A percentile compares a stretch with the other conserved stretches of the same genome.
Evolutionary conservation across 2,329 filamentous ascomycete species (phyloP).

Genomic region (Colletotrichum tanaceti): DNA sequence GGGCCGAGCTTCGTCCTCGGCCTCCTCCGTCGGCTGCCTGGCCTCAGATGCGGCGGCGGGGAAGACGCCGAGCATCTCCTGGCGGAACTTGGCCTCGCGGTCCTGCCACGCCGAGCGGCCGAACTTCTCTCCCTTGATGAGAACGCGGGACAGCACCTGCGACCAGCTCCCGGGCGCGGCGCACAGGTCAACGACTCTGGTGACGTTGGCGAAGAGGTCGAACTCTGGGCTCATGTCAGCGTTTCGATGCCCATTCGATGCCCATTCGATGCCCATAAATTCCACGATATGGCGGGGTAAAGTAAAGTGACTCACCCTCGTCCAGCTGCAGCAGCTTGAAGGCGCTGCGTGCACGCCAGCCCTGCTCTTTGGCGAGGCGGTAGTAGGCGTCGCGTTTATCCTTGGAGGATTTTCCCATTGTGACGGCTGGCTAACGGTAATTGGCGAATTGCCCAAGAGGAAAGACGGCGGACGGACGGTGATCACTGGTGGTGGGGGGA

Average conservation of each 20-base stretch:
- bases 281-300: conserved; percentile 7
- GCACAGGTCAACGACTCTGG: conserved; percentile 93
- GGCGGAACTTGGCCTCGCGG: conserved; percentile 74
- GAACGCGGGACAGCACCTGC: conserved; percentile 90
- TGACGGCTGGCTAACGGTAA: conserved; percentile 27
- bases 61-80: conserved; percentile 68
- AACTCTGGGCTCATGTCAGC: conserved; percentile 71
- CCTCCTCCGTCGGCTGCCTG: conserved; percentile 22
- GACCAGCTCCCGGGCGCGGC: conserved; percentile 98
- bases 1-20: conserved; percentile 52
- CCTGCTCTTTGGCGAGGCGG: conserved; percentile 96
- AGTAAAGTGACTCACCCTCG: conserved; percentile 63
- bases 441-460: background rate
- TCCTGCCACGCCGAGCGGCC: conserved; percentile 89
- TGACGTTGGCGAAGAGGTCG: conserved; percentile 90
- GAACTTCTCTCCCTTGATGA: conserved; percentile 94
- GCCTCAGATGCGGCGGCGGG: conserved; percentile 40
- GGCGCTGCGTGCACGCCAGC: conserved; percentile 94
- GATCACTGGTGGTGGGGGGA: conserved; percentile 13
- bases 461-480: too few species aligned
- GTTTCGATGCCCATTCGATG: too few species aligned
- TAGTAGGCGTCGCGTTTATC: conserved; percentile 99
- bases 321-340: conserved; percentile 98
- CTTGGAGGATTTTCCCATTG: conserved; percentile 97
- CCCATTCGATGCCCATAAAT: background rate